Base-by-base conservation (phyloP, 345 rosid genomes). In the Citrus reticulata region DNA sequence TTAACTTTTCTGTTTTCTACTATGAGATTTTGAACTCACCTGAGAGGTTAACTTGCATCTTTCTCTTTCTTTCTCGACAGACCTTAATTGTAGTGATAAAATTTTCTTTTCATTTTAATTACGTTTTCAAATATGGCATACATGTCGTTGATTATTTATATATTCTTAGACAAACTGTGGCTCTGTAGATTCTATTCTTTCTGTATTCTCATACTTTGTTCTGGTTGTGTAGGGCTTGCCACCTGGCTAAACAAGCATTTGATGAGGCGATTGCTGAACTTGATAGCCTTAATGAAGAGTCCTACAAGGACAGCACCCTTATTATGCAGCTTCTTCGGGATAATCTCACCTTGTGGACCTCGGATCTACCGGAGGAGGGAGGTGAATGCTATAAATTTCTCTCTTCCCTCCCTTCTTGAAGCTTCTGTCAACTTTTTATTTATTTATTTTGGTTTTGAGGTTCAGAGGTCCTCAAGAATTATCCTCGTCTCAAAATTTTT, bases 311-410 rank as follows among this genome's bases (percentile, higher is more conserved):
- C 77, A 91, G 95, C 85, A 94, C 97, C 46, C 93, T 92, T 14
- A 92, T 92, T 79, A 90, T 94, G 98, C 97, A 92, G 78, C 95
- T 92, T 82, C 93, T 94, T 19, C 88, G 98, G 88, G 98, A 94
- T 81, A 92, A 92, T 79, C 94, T 92, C 85, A 87, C 95, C 32
- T 72, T 92, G 57, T 94, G 95, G 97, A 92, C 97, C 76, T 85
- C 97, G 6, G 95, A 92, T 87, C 81, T 92, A 77, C 92, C 93
- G 1, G 97, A 93, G 66, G 98, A 92, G 80, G 95, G 90, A 87
- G 98, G 98, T 92, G 83, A 86, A 37, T 78, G 35, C 27, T 11
- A 25, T 57, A n/a, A 25, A 42, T 60, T 67, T 49, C 64, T 32
- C 30, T 17, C 22, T 75, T 22, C 9, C 57, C 7, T 46, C 7